Base-by-base conservation (phyloP, 306 rosid species). In the Argentina anserina region DNA sequence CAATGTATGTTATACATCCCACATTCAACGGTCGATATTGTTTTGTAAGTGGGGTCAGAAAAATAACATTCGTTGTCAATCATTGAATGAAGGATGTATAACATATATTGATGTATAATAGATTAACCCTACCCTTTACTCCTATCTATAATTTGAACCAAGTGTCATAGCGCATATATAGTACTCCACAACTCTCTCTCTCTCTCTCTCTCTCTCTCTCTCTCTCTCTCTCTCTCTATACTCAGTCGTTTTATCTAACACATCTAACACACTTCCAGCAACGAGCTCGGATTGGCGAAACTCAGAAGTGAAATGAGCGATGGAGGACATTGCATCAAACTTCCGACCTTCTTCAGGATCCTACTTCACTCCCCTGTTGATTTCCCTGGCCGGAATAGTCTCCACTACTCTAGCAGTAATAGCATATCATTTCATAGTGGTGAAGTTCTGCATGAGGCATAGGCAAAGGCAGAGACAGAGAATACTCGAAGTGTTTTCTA, bases 351-450 rank as follows among this genome's bases (percentile, higher is more conserved):
- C 66, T 50, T 28, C 78, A 9, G 73, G 45, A 15, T 52, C 86
- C 7, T 79, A 49, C 65, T 61, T 64, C 23, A 76, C 59, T 33
- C 90, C 90, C 60, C 79, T 88, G 29, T 14, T 84, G 14, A 73
- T 89, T 65, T 79, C 86, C 37, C 43, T 71, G 45, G 74, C 62
- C 6, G 88, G 84, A 64, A 41, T 84, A 46, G n/a, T 65, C 34
- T 18, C 61, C n/a, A 73, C 83, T 1, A 29, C 76, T 75, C 39
- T 86, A 9, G 81, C 78, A 10, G 23, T 86, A 1, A 50, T 74
- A 3, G 69, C 73, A 0, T 89, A 81, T 86, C 85, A 79, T 65
- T 69, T 80, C 72, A 52, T 86, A 21, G 36, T 82, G 65, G 55
- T 71, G 5, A 53, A 72, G 68, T 66, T 29, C 26, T 84, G 78